Base-by-base conservation (phyloP, 208 protist genomes). In the Trypanosomatidae sp. region DNA sequence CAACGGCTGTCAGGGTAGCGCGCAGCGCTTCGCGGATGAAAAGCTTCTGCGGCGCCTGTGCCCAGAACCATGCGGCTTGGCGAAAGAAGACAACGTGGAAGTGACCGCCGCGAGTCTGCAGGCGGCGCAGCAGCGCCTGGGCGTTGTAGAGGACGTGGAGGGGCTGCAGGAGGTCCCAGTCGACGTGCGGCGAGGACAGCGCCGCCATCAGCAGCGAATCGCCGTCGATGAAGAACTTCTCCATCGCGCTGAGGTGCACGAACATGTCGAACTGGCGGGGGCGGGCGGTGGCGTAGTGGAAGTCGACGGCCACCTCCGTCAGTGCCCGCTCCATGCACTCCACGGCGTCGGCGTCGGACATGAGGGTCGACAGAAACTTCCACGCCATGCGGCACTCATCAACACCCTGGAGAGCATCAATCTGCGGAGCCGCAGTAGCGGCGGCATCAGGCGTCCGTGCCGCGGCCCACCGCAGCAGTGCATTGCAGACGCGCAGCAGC, bases 191-290 rank as follows among this genome's bases (percentile, higher is more conserved):
- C 28, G 79, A 88, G 9, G 89, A 95, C 53, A 96, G 66, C 22
- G 90, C 90, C 58, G 85, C 83, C 85, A 97, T 93, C 33, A 98
- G 81, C 36, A 98, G 87, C 39, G 94, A 91, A 72, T 98, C 94
- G 65, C 91, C 91, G 70, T 98, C 94, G 77, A 98, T 93, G 82
- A 98, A 94, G 71, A 98, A 98, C 83, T 95, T 94, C 73, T 95
- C 92, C 60, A 75, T 83, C 30, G 91, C 92, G 68, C 87, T 95
- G 44, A 97, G 80, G 73, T 97, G 91, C 6, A 94, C 85, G 62
- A 97, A 97, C 77, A 98, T 95, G 62, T 98, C 92, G 75, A 94
- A 91, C 77, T 92, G 84, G 15, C 85, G 84, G n/a, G 94, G 94
- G 9, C 87, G 82, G n/a, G 86, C 80, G 36, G 79, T 94, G 46